phyloP scores from a whole-genome alignment of 306 rosid genomes.

The Dryas octopetala region DNA sequence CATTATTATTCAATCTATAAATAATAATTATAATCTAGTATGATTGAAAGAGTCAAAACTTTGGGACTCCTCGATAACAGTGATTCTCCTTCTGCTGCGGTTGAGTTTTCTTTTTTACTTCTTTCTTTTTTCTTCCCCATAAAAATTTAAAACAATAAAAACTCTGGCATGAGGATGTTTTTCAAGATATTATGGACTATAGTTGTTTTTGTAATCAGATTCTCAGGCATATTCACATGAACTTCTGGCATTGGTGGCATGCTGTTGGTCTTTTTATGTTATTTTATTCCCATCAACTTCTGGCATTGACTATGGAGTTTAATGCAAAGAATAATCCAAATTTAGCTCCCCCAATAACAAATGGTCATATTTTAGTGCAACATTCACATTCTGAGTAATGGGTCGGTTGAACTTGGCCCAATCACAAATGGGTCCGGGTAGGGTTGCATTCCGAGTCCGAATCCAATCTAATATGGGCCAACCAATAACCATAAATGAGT shows the following conservation, averaged over 20 bases:
- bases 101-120: neutral
- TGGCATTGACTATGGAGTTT: neutral
- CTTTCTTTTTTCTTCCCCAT: neutral
- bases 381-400: no score
- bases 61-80: constrained; percentile 6
- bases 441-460: neutral
- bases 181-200: neutral
- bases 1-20: no score
- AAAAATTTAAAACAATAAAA: neutral
- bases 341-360: no score
- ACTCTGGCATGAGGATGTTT: constrained; percentile 13
- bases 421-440: no score
- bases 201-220: constrained; percentile 5
- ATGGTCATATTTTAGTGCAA: no score
- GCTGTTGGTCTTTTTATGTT: neutral
- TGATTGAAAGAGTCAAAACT: neutral
- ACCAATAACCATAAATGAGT: no score
- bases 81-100: constrained; percentile 8
- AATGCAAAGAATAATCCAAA: no score
- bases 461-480: neutral
- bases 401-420: no score
- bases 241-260: neutral
- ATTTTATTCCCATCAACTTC: neutral
- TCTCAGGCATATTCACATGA: constrained; percentile 17
- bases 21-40: no score